These are phyloP conservation scores for Brasenia schreberi DNA, from an alignment of 164 flowering plant species.

Conservation along the genomic window DNA sequence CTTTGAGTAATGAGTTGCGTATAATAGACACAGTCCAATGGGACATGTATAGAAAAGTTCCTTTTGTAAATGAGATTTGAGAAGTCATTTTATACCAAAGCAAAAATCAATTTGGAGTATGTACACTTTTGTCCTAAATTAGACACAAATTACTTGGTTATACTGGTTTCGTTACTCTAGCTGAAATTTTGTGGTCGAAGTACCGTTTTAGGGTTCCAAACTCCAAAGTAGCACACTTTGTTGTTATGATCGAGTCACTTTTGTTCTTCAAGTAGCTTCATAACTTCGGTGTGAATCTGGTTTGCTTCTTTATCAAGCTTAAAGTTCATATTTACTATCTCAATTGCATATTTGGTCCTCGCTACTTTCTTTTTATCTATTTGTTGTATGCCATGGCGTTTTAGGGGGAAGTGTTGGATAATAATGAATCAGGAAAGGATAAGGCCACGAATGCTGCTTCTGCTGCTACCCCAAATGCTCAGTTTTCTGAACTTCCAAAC, in stretches of 20 bases:
- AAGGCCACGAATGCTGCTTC: constrained; percentile 8
- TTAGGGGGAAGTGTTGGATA: constrained; percentile 30
- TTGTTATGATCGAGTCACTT: not conserved
- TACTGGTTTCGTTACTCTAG: no score
- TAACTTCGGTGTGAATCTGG: not conserved
- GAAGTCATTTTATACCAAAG: no score
- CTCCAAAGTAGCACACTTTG: not conserved
- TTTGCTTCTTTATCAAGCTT: not conserved
- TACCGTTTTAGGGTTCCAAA: no score
- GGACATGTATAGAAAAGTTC: no score
- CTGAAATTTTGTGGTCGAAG: no score
- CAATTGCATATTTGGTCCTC: not conserved
- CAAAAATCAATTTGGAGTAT: no score
- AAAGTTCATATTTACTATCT: not conserved
- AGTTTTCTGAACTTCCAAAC: constrained; percentile 42
- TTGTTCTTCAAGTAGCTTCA: not conserved
- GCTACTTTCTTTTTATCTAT: not conserved
- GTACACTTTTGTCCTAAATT: no score
- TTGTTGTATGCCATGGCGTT: not conserved
- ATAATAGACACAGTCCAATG: no score
- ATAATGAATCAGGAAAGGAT: constrained; percentile 2
- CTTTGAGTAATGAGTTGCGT: no score
- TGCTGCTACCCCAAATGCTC: constrained; percentile 18
- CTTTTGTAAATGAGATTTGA: no score
- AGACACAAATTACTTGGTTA: no score